Evolutionary conservation across 352 stramenopile genomes (phyloP).

Genomic region (Phytophthora idaei): DNA sequence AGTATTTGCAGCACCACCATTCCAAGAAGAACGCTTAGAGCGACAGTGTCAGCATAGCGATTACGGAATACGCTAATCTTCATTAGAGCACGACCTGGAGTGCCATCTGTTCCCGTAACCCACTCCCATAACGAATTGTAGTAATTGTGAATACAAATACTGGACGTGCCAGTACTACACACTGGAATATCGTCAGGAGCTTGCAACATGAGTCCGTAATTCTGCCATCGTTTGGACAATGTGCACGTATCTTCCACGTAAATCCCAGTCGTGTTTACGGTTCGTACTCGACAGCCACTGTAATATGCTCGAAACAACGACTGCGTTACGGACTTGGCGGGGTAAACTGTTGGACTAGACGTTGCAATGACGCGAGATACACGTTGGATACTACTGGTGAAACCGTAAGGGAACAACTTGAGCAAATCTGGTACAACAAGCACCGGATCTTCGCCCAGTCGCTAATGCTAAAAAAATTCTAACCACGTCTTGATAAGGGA

Average conservation of each 20-base stretch:
- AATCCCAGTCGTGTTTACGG: conserved; percentile 31
- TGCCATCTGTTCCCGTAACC: conserved; percentile 19
- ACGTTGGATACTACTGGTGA: conserved; percentile 23
- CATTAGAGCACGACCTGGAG: conserved; percentile 26
- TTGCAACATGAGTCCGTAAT: conserved; percentile 40
- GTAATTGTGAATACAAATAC: conserved; percentile 39
- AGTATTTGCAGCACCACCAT: conserved; percentile 38
- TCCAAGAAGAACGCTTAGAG: conserved; percentile 26
- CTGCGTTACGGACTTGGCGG: conserved; percentile 25
- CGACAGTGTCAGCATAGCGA: conserved; percentile 29
- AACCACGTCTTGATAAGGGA: conserved; percentile 18
- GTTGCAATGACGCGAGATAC: conserved; percentile 22
- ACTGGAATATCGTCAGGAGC: conserved; percentile 32
- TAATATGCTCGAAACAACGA: conserved; percentile 36
- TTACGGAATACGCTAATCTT: conserved; percentile 35
- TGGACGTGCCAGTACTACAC: conserved; percentile 24
- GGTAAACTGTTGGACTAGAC: conserved; percentile 27
- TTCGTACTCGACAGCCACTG: conserved; percentile 22
- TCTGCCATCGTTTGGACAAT: conserved; percentile 23
- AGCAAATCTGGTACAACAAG: conserved; percentile 32
- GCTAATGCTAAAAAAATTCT: conserved; percentile 30
- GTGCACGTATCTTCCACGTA: conserved; percentile 29
- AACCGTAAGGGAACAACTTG: conserved; percentile 33
- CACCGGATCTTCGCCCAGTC: conserved; percentile 25
- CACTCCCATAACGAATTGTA: conserved; percentile 42